These are phyloP conservation scores for Dittrichia graveolens DNA, from an alignment of 129 eudicot genomes.

Conservation along the genomic window DNA sequence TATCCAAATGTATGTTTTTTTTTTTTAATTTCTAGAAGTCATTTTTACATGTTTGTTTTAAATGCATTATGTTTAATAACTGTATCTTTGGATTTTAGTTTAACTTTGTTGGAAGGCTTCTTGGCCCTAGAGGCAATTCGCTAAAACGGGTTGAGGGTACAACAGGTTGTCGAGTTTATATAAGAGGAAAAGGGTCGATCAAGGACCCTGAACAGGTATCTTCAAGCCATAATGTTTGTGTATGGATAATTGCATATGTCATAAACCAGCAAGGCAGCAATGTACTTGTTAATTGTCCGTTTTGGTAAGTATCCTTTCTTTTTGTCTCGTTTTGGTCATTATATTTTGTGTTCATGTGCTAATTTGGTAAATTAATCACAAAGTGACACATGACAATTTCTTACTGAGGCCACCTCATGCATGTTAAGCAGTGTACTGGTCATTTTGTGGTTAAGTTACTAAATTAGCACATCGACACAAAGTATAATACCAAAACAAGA, in stretches of 20 bases:
- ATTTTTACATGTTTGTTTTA: not conserved
- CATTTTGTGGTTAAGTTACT: too few species aligned
- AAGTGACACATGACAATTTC: too few species aligned
- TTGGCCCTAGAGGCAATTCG: conserved; percentile 94
- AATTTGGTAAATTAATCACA: too few species aligned
- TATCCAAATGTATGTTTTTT: conserved; percentile 70
- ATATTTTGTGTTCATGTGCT: too few species aligned
- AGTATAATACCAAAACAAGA: too few species aligned
- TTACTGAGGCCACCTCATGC: too few species aligned
- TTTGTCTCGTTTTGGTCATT: too few species aligned
- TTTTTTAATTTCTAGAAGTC: not conserved
- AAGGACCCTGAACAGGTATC: conserved; percentile 93
- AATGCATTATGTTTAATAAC: not conserved
- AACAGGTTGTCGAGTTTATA: conserved; percentile 93
- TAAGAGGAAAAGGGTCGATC: conserved; percentile 95
- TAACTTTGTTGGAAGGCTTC: conserved; percentile 91
- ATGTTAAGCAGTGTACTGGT: too few species aligned
- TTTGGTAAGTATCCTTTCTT: too few species aligned
- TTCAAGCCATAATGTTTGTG: not conserved
- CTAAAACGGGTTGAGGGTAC: conserved; percentile 90
- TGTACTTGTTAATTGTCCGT: too few species aligned
- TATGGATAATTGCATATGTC: not conserved
- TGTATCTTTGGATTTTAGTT: conserved; percentile 49
- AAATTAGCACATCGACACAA: too few species aligned
- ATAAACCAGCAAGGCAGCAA: too few species aligned